Base-by-base conservation (phyloP, 192 early-diverging fungal species). In the Glomus cerebriforme region DNA sequence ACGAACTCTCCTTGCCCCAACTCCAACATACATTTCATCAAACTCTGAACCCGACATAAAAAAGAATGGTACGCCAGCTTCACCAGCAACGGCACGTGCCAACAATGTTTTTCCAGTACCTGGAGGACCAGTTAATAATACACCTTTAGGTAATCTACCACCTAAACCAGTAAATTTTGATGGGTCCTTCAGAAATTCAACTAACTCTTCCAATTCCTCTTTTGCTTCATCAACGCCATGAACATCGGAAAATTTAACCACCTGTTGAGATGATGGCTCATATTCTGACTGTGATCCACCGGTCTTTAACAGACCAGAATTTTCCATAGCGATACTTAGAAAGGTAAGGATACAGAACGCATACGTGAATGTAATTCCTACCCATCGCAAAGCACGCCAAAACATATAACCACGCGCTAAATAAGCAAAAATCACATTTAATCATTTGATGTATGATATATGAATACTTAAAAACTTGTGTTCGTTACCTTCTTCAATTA, bases 181-280 rank as follows among this genome's bases (percentile, higher is more conserved):
- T 6, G 98, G 98, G 73, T 96, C 93, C 83, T 93, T 96, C 43
- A 99, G 83, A 77, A 99, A 99, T 73, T 94, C 92, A 24, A 99
- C 98, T 19, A 99, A 87, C 81, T 99, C 98, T 72, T 97, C 91
- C 65, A 99, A 85, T 85, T 99, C 98, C 78, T 95, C 92, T 82
- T 99, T 99, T 31, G 98, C 97, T 81, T 99, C 98, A 67, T 98
- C 96, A 39, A 97, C 96, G 35, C 97, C 97, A 81, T 97, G 96
- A 0, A 99, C 98, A 79, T 99, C 98, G 3, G 92, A 86, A 80
- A 99, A 98, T 73, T 89, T 94, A 67, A 96, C 93, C 29, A 87
- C 83, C 62, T 90, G 89, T 65, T 87, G 83, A 34, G 84, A 83
- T 6, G 86, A 83, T 17, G 90, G 87, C 47, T 91, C 90, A 77